These are phyloP conservation scores for Phalaenopsis aphrodite DNA, from an alignment of 106 monocot species.

Conservation along the genomic window DNA sequence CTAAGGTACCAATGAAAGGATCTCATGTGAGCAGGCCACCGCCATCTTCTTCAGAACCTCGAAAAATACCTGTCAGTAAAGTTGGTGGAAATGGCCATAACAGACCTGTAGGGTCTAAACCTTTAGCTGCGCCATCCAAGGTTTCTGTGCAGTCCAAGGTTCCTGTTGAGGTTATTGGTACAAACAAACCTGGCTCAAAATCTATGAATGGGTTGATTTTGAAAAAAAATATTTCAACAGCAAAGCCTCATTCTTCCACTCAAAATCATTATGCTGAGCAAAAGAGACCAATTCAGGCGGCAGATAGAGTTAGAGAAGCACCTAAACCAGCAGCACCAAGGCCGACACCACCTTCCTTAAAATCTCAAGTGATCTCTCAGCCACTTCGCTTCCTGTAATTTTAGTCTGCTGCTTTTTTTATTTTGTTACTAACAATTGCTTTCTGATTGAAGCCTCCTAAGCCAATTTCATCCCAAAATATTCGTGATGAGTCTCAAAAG, in stretches of 20 bases:
- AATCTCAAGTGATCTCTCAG: conserved; percentile 26
- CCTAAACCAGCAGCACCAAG: conserved; percentile 10
- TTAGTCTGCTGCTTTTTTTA: not conserved
- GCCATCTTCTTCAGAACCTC: conserved; percentile 17
- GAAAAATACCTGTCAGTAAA: conserved; percentile 8
- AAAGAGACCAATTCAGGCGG: conserved; percentile 18
- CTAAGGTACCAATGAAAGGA: conserved; percentile 22
- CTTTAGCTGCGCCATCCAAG: conserved; percentile 24
- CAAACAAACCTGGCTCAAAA: conserved; percentile 29
- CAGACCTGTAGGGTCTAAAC: conserved; percentile 15
- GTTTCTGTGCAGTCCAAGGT: conserved; percentile 31
- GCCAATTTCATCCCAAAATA: conserved; percentile 17
- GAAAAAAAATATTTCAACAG: conserved; percentile 15
- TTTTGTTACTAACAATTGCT: not conserved
- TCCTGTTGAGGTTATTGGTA: conserved; percentile 18
- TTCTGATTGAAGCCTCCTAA: conserved; percentile 39
- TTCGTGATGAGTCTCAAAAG: conserved; percentile 19
- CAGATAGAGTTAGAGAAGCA: conserved; percentile 20
- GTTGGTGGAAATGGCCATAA: conserved; percentile 1
- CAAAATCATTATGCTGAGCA: conserved; percentile 25
- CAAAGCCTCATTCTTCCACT: conserved; percentile 23
- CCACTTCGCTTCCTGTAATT: not conserved
- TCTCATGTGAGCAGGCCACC: conserved; percentile 16
- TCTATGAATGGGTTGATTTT: conserved; percentile 10
- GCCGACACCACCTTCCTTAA: conserved; percentile 20